Conservation (phyloP, 2,329 filamentous ascomycete species). For the Aureobasidium sp. region DNA sequence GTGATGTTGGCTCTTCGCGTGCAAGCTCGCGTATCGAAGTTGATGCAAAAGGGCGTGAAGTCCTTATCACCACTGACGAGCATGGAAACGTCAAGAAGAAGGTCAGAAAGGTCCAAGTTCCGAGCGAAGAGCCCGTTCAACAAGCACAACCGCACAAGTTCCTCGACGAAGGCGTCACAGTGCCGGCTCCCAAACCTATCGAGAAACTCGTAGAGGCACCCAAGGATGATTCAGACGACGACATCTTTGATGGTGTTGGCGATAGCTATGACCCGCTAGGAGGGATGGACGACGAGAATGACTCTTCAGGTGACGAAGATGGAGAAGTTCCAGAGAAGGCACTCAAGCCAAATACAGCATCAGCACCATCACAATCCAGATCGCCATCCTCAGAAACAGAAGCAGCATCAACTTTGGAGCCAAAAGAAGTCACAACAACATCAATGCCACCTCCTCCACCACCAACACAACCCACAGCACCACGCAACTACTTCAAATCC, state of each 20-base stretch:
- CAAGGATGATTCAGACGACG: conserved; percentile 37
- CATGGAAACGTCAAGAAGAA: conserved; percentile 56
- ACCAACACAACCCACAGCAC: background rate
- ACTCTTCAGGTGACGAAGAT: conserved; percentile 18
- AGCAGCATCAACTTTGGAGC: background rate
- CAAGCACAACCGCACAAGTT: conserved; percentile 19
- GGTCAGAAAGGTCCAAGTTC: conserved; percentile 41
- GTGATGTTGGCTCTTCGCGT: conserved; percentile 35
- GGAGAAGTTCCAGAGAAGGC: background rate
- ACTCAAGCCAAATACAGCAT: background rate
- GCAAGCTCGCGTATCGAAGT: conserved; percentile 19
- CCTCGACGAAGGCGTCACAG: conserved; percentile 24
- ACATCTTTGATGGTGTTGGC: conserved; percentile 55
- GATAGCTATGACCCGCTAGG: conserved; percentile 53
- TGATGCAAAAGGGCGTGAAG: conserved; percentile 46
- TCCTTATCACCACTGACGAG: conserved; percentile 50
- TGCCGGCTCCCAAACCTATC: conserved; percentile 37
- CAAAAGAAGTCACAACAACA: background rate
- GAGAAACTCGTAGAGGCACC: conserved; percentile 17
- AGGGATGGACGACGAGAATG: conserved; percentile 40
- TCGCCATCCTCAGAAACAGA: background rate
- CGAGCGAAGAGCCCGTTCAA: conserved; percentile 19
- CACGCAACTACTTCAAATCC: conserved; percentile 31
- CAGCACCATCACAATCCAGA: background rate
- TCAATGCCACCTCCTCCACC: conserved; percentile 12